Conservation (phyloP, 495 filamentous ascomycete genomes). For the Aspergillus kassunensis region DNA sequence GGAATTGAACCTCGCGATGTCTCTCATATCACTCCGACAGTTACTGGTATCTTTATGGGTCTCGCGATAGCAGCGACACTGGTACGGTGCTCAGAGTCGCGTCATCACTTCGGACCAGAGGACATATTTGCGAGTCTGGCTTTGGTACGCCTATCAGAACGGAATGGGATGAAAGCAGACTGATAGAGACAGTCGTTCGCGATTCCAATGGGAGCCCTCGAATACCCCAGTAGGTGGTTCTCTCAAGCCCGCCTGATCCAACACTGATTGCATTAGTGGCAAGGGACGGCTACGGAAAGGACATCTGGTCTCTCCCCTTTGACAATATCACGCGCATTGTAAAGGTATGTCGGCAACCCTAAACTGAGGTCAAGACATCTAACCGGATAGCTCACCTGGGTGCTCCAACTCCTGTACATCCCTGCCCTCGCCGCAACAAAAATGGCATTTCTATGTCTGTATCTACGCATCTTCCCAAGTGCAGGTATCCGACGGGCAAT, state of each 20-base stretch:
- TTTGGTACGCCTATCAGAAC: conserved; percentile 7
- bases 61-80: conserved; percentile 9
- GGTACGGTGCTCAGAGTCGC: conserved; percentile 2
- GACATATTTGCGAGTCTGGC: conserved; percentile 9
- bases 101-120: conserved; percentile 9
- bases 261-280: not conserved
- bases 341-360: not conserved
- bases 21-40: conserved; percentile 8
- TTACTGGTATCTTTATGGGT: conserved; percentile 10
- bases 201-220: conserved; percentile 4
- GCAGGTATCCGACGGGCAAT: not conserved
- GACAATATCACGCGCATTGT: conserved; percentile 7
- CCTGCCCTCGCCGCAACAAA: not conserved
- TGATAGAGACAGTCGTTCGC: not conserved
- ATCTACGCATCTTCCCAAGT: conserved; percentile 8
- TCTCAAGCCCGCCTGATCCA: not conserved
- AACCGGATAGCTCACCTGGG: not conserved
- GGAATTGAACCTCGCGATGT: conserved; percentile 8
- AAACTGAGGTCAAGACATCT: too few relatives aligned
- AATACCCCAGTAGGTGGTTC: conserved; percentile 7
- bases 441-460: conserved; percentile 7
- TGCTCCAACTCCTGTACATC: not conserved
- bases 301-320: conserved; percentile 3
- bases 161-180: not conserved
- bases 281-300: conserved; percentile 2